Conservation (phyloP, 1,139 yeast genomes). For the Scheffersomyces illinoinensis region DNA sequence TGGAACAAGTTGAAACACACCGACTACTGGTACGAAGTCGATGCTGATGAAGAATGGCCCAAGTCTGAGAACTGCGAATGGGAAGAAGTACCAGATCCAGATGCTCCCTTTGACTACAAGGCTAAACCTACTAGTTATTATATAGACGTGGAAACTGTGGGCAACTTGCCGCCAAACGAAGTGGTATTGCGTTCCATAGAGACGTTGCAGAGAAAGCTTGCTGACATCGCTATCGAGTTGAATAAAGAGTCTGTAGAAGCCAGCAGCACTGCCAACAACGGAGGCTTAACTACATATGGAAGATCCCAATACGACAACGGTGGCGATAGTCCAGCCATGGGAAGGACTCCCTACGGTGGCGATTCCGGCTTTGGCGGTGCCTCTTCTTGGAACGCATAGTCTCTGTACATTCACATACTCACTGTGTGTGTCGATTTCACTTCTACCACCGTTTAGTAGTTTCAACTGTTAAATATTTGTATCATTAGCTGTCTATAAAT, state of each 20-base stretch:
- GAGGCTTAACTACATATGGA: constrained; percentile 54
- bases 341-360: constrained; percentile 46
- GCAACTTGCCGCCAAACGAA: constrained; percentile 84
- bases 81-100: constrained; percentile 94
- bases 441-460: background rate
- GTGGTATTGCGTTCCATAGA: constrained; percentile 82
- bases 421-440: background rate
- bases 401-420: background rate
- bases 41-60: constrained; percentile 92
- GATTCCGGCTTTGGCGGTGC: constrained; percentile 48
- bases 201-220: constrained; percentile 86
- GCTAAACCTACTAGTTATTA: constrained; percentile 83
- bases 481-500: constrained; percentile 1
- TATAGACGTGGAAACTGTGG: constrained; percentile 89
- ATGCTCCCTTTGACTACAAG: constrained; percentile 80
- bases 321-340: constrained; percentile 39
- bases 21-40: constrained; percentile 94
- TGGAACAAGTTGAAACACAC: constrained; percentile 97
- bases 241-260: constrained; percentile 60
- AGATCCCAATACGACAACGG: constrained; percentile 41
- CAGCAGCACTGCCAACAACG: constrained; percentile 38
- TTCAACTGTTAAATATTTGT: background rate
- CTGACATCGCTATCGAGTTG: constrained; percentile 82
- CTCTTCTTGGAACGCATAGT: constrained; percentile 9
- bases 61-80: constrained; percentile 83